Conservation (phyloP, 179 eudicot species). For the Amaranthus tricolor region DNA sequence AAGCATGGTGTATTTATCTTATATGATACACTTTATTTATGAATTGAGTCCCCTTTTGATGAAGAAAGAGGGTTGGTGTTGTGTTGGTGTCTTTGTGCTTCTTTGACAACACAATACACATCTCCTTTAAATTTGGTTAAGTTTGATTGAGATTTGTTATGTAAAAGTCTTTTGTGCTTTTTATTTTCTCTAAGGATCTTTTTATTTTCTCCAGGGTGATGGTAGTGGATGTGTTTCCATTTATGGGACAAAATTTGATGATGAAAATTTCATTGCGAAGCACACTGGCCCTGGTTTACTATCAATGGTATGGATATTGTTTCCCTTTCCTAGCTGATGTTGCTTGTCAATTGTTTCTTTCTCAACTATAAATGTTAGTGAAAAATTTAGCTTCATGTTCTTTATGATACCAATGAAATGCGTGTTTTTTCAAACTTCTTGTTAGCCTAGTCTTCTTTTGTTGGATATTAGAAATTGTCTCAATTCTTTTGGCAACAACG, state of each 20-base stretch:
- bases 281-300: constrained; percentile 96
- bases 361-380: neutral
- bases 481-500: neutral
- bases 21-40: neutral
- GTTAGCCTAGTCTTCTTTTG: neutral
- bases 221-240: constrained; percentile 87
- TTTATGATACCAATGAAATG: neutral
- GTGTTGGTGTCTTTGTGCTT: neutral
- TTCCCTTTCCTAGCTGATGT: constrained; percentile 5
- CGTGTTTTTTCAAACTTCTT: neutral
- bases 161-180: neutral
- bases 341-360: constrained; percentile 7
- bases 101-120: neutral
- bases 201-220: constrained; percentile 57
- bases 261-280: constrained; percentile 90
- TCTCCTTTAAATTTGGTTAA: neutral
- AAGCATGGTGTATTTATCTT: neutral
- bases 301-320: constrained; percentile 58
- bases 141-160: neutral
- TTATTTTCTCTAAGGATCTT: constrained; percentile 1
- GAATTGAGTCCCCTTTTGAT: neutral
- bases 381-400: neutral
- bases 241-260: constrained; percentile 87
- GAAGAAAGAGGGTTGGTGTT: no score
- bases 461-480: neutral